Percentiles rank a stretch among this genome's conserved stretches.
phyloP scores from a whole-genome alignment of 257 asterid species.

The Echium plantagineum region DNA sequence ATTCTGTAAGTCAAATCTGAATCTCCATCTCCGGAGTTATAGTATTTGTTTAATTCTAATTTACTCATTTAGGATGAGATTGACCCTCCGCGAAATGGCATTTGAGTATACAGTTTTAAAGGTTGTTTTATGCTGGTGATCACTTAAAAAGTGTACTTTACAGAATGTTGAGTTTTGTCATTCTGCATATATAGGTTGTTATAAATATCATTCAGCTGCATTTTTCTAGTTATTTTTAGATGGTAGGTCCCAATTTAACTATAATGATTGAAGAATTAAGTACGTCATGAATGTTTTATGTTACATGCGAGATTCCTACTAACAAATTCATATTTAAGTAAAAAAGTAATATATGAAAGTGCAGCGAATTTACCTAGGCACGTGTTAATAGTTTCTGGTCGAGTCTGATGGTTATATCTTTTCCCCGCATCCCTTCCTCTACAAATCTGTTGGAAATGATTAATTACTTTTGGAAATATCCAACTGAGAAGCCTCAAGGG shows the following conservation, averaged over 20 bases:
- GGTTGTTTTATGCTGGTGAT: background rate
- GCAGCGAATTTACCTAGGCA: background rate
- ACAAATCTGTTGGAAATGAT: background rate
- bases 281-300: background rate
- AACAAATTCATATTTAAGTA: background rate
- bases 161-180: background rate
- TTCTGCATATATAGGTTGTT: background rate
- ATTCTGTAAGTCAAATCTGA: slow-evolving; percentile 57
- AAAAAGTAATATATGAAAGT: too few species aligned
- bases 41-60: background rate
- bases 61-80: background rate
- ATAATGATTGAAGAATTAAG: background rate
- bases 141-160: background rate
- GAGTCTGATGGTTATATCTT: too few species aligned
- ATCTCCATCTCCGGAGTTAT: slow-evolving; percentile 6
- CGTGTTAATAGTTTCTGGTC: background rate
- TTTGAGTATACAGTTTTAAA: background rate
- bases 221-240: background rate
- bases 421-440: background rate
- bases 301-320: background rate
- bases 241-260: background rate
- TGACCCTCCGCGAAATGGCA: background rate
- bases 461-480: background rate
- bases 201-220: background rate
- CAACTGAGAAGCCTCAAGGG: background rate